Evolutionary conservation across 371 early-diverging fungal species (phyloP).

Genomic region (Gilbertella persicaria): DNA sequence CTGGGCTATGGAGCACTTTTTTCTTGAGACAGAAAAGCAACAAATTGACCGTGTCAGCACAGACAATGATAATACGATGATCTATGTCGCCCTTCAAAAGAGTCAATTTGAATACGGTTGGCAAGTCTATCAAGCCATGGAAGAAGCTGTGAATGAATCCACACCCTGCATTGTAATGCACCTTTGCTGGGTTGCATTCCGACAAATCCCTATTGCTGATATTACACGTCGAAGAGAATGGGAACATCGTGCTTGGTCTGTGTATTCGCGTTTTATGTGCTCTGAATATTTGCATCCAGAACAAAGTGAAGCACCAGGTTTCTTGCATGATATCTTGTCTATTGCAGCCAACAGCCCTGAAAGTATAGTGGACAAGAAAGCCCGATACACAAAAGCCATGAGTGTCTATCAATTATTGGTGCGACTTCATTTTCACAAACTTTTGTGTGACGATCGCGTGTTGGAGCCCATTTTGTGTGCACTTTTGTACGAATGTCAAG

Average conservation of each 20-base stretch:
- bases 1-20: slow-evolving; percentile 24
- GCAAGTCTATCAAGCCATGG: slow-evolving; percentile 37
- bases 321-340: slow-evolving; percentile 33
- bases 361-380: slow-evolving; percentile 11
- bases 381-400: slow-evolving; percentile 33
- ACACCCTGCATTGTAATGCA: slow-evolving; percentile 41
- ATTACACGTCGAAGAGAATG: slow-evolving; percentile 31
- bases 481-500: slow-evolving; percentile 32
- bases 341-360: slow-evolving; percentile 36
- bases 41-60: slow-evolving; percentile 18
- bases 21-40: slow-evolving; percentile 16
- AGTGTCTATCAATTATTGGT: slow-evolving; percentile 29
- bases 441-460: slow-evolving; percentile 37
- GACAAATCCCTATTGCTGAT: slow-evolving; percentile 12
- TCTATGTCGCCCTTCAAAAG: slow-evolving; percentile 25
- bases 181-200: slow-evolving; percentile 38
- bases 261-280: slow-evolving; percentile 44
- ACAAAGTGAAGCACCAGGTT: slow-evolving; percentile 35
- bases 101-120: slow-evolving; percentile 44
- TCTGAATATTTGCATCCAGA: slow-evolving; percentile 38
- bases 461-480: slow-evolving; percentile 36
- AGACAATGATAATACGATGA: slow-evolving; percentile 43
- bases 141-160: slow-evolving; percentile 26
- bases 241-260: slow-evolving; percentile 40
- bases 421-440: slow-evolving; percentile 19